A percentile compares a stretch with the other conserved stretches of the same genome.
Conservation (phyloP, 768 basidiomycete genomes). For the Tulasnella sp. region DNA sequence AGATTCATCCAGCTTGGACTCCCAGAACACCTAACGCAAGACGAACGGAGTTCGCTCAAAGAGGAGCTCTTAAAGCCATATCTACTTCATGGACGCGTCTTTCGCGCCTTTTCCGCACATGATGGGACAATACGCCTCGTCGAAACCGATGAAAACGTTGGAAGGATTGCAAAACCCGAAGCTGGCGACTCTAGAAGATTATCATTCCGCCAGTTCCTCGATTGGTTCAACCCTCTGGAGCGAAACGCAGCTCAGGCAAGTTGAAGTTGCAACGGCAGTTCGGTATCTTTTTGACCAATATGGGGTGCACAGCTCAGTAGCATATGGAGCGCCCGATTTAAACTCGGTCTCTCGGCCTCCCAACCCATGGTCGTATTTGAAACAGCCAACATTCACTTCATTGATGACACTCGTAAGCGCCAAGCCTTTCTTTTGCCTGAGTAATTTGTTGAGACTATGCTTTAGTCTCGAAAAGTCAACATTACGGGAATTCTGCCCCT, state of each 20-base stretch:
- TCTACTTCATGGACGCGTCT: conserved; percentile 58
- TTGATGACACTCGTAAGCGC: conserved; percentile 56
- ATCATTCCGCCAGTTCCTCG: conserved; percentile 54
- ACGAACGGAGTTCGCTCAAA: conserved; percentile 40
- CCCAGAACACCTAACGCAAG: background rate
- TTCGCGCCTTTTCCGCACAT: conserved; percentile 64
- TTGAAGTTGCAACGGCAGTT: background rate
- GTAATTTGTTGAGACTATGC: background rate
- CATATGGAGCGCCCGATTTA: conserved; percentile 67
- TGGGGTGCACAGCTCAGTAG: conserved; percentile 53
- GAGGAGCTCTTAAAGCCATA: conserved; percentile 55
- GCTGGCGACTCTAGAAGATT: conserved; percentile 34
- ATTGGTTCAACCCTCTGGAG: conserved; percentile 59
- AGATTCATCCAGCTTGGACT: conserved; percentile 50
- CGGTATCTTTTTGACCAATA: background rate
- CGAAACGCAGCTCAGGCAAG: conserved; percentile 58
- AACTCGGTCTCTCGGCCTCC: conserved; percentile 66
- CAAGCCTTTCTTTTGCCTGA: background rate
- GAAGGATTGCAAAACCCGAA: background rate
- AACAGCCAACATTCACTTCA: conserved; percentile 46
- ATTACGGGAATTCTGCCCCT: conserved; percentile 1
- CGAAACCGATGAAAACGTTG: conserved; percentile 54
- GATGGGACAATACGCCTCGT: conserved; percentile 58
- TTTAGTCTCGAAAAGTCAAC: background rate
- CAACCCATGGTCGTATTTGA: conserved; percentile 56